phyloP scores from a whole-genome alignment of 2,329 filamentous ascomycete genomes.

The Penicillium sp. region DNA sequence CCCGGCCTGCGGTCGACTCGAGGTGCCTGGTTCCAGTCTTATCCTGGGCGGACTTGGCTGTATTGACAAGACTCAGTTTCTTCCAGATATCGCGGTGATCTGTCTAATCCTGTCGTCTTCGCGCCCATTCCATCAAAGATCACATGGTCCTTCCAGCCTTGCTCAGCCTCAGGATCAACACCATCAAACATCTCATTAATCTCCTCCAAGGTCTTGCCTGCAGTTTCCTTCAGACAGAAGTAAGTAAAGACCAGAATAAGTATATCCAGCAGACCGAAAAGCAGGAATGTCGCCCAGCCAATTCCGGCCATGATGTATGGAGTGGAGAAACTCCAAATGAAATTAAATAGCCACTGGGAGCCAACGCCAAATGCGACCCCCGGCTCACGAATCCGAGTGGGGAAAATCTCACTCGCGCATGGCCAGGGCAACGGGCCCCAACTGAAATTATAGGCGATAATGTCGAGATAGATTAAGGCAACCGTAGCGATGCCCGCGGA shows the following conservation, averaged over 20 bases:
- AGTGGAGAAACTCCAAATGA: conserved; percentile 43
- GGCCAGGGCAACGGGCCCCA: conserved; percentile 45
- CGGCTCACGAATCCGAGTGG: conserved; percentile 39
- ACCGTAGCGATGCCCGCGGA: conserved; percentile 52
- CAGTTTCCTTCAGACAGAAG: conserved; percentile 57
- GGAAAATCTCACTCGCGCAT: conserved; percentile 41
- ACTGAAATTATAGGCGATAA: conserved; percentile 47
- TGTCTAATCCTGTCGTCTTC: neutral
- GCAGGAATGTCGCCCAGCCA: conserved; percentile 48
- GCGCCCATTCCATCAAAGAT: neutral
- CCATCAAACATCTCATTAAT: conserved; percentile 57
- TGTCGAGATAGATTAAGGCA: conserved; percentile 56
- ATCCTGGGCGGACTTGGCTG: conserved; percentile 1
- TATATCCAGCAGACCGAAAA: conserved; percentile 47
- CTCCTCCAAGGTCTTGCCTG: conserved; percentile 55
- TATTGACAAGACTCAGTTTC: neutral
- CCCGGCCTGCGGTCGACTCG: conserved; percentile 13
- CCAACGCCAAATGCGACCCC: conserved; percentile 42
- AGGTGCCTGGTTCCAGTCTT: conserved; percentile 11
- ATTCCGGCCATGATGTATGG: conserved; percentile 48
- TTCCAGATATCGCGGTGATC: neutral
- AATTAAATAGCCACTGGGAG: conserved; percentile 43
- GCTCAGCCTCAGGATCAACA: conserved; percentile 12
- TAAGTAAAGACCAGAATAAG: conserved; percentile 52
- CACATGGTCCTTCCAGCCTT: conserved; percentile 9